Evolutionary conservation across 192 early-diverging fungal genomes (phyloP).

Genomic region (Lunasporangiospora selenospora): DNA sequence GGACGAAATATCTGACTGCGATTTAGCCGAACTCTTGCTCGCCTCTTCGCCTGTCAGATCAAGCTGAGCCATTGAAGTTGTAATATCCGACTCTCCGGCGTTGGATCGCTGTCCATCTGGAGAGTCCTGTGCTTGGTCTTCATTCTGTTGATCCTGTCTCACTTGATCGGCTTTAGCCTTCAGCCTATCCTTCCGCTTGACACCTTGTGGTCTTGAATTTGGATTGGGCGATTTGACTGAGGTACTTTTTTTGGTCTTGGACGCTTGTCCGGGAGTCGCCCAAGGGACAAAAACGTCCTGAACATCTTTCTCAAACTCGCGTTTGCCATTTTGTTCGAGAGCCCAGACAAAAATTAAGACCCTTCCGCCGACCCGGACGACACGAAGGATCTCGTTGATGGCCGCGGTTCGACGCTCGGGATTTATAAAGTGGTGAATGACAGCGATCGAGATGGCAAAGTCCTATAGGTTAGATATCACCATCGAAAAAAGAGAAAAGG

Average conservation of each 20-base stretch:
- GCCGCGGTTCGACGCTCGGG: slow-evolving; percentile 75
- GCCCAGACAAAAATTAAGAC: slow-evolving; percentile 97
- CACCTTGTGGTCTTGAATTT: slow-evolving; percentile 34
- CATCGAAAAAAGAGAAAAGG: background rate
- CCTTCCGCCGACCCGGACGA: slow-evolving; percentile 72
- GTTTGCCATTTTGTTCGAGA: slow-evolving; percentile 83
- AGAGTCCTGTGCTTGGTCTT: background rate
- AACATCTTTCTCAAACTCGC: slow-evolving; percentile 75
- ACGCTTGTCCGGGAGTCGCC: slow-evolving; percentile 69
- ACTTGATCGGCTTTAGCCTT: background rate
- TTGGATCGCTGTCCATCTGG: too few relatives aligned
- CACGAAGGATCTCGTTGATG: slow-evolving; percentile 78
- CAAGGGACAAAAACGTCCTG: slow-evolving; percentile 98
- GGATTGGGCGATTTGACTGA: slow-evolving; percentile 18
- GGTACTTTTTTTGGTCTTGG: slow-evolving; percentile 37
- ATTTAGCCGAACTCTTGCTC: too few relatives aligned
- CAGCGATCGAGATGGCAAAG: slow-evolving; percentile 95
- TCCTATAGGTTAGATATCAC: slow-evolving; percentile 61
- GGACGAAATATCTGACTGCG: too few relatives aligned
- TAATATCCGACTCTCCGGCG: too few relatives aligned
- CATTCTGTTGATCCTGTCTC: background rate
- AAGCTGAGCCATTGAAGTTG: too few relatives aligned
- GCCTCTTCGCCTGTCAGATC: too few relatives aligned
- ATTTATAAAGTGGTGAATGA: slow-evolving; percentile 92
- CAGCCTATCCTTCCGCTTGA: slow-evolving; percentile 58